phyloP scores from a whole-genome alignment of 192 early-diverging fungal genomes.

The Backusella westeae region DNA sequence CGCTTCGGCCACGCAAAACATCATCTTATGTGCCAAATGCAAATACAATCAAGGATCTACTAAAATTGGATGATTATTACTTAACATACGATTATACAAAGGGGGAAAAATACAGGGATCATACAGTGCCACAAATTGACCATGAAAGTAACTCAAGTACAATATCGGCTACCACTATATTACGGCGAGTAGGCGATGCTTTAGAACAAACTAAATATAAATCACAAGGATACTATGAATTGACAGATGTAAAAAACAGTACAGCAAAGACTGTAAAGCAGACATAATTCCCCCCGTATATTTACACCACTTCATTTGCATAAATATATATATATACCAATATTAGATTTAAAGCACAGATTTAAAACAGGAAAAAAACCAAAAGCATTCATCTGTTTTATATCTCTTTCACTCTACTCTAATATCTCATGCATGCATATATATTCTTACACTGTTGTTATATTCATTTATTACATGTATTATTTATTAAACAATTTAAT shows the following conservation, averaged over 20 bases:
- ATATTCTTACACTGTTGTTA: neutral
- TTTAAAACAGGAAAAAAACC: neutral
- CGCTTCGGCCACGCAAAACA: constrained; percentile 76
- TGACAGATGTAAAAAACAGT: neutral
- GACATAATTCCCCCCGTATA: neutral
- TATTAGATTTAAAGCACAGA: neutral
- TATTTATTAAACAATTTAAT: neutral
- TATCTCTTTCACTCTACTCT: neutral
- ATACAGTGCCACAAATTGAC: neutral
- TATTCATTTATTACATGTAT: neutral
- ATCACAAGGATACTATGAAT: constrained; percentile 1
- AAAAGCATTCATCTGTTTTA: neutral
- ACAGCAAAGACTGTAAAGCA: neutral
- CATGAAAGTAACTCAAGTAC: neutral
- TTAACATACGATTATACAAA: constrained; percentile 68
- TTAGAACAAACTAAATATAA: constrained; percentile 11
- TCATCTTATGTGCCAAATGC: constrained; percentile 20
- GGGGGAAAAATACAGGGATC: neutral
- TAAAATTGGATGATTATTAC: constrained; percentile 73
- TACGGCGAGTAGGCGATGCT: neutral
- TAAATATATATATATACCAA: neutral
- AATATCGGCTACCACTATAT: neutral
- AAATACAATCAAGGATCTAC: constrained; percentile 48
- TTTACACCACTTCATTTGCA: neutral
- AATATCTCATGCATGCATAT: neutral